These are phyloP conservation scores for Stereum hirsutum DNA, from an alignment of 1,284 basidiomycete genomes.

Conservation along the genomic window DNA sequence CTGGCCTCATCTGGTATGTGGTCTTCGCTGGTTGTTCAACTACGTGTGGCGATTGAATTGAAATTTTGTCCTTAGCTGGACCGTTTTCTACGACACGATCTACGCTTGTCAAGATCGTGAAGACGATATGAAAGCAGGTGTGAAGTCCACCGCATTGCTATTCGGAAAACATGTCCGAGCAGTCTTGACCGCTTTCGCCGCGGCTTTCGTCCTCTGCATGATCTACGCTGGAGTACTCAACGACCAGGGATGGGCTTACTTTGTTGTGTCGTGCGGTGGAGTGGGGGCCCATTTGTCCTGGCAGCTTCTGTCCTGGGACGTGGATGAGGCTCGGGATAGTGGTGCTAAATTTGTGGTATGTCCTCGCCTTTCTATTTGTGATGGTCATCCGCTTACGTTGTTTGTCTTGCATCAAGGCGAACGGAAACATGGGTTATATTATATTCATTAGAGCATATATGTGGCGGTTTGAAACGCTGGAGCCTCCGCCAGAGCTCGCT, in stretches of 20 bases:
- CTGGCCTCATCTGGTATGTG: background rate
- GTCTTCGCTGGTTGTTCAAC: background rate
- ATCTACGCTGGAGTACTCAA: background rate
- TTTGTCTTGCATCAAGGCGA: background rate
- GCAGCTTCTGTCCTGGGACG: background rate
- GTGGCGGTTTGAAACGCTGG: no score
- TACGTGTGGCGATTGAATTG: background rate
- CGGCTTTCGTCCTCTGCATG: background rate
- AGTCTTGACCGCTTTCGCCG: no score
- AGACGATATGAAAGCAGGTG: no score
- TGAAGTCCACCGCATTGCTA: slow-evolving; percentile 7
- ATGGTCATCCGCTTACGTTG: background rate
- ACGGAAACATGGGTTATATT: background rate
- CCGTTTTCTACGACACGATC: slow-evolving; percentile 1
- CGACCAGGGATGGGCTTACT: background rate
- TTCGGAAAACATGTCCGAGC: slow-evolving; percentile 2
- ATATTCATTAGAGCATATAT: no score
- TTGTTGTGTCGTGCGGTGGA: background rate
- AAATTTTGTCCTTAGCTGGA: background rate
- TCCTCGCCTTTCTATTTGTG: background rate
- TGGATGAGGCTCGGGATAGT: background rate
- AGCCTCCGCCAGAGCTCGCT: no score
- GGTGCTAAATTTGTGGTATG: background rate
- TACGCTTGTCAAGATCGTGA: no score
- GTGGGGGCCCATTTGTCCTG: background rate